phyloP scores from a whole-genome alignment of 1,284 basidiomycete genomes.

The Leccinum angustisporum region DNA sequence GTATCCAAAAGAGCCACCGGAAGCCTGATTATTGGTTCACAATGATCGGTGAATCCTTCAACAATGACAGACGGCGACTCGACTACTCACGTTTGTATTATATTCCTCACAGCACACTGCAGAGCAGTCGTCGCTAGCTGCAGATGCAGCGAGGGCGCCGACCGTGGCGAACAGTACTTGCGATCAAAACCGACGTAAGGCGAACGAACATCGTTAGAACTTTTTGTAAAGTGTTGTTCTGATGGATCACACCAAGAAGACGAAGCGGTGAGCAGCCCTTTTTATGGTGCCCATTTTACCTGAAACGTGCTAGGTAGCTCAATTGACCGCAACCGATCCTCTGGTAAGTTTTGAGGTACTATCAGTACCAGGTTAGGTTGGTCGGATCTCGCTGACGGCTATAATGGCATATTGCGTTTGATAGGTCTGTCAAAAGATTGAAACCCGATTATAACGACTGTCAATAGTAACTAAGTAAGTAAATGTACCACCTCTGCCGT shows the following conservation, averaged over 20 bases:
- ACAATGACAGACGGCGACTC: not conserved
- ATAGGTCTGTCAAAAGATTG: not conserved
- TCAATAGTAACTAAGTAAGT: not conserved
- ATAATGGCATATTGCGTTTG: too few relatives aligned
- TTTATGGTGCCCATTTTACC: not conserved
- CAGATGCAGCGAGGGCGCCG: not conserved
- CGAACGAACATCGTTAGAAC: not conserved
- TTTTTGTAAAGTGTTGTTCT: not conserved
- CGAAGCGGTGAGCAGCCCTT: not conserved
- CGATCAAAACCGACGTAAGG: not conserved
- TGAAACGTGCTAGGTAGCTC: not conserved
- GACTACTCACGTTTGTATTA: not conserved
- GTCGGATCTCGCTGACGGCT: not conserved
- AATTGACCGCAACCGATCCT: not conserved
- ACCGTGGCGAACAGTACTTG: not conserved
- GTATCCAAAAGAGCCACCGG: not conserved
- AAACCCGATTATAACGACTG: not conserved
- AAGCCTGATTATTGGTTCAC: not conserved
- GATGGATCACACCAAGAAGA: not conserved
- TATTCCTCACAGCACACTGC: not conserved
- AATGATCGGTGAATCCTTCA: not conserved
- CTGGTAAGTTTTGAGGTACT: not conserved
- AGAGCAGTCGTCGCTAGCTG: not conserved
- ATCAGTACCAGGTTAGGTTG: too few relatives aligned
- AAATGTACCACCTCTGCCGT: not conserved